Evolutionary conservation across 2,329 filamentous ascomycete species (phyloP), one percentile per base, ranked within the genome.

Genomic region (Penicillium oxalicum): DNA sequence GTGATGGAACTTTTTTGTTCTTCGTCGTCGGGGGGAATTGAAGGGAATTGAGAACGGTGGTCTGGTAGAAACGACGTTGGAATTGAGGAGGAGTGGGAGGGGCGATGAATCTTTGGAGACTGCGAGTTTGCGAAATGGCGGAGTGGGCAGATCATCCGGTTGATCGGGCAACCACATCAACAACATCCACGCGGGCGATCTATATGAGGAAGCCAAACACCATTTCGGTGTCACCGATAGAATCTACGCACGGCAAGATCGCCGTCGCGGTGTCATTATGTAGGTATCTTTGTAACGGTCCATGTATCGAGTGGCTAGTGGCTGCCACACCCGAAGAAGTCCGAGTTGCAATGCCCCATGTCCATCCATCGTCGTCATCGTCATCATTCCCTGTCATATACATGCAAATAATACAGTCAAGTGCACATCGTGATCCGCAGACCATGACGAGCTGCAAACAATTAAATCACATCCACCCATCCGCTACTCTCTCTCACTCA

Each of bases 91-190:
- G 27, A 13, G 28, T 8, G 29, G 33, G 33, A 32, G 40, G 40
- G 32, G 9, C 8, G 26, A 27, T 11, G 27, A 27, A 32, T 13
- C 9, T 29, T 18, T 29, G 39, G 27, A 13, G 26, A 2, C 32
- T 18, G 39, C 12, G 39, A 41, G 39, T 32, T 27, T 9, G 39
- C 27, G 38, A 43, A 45, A 32, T 28, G 34, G 41, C 36, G 45
- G 43, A 44, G 13, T 40, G 40, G 51, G 43, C 25, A 36, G 47
- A 50, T 49, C 47, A 50, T 9, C 28, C 18, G 40, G 29, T 43
- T 43, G 40, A 32, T 43, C 40, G 40, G 40, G 40, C 40, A 43
- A 43, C 40, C 40, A 43, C 40, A 25, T 34, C 40, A 26, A 43
- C 40, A 43, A 34, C 18, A 25, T n/a, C 29, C 11, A 7, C 32